Conservation (phyloP, 1,139 yeast genomes). For the Yamadazyma taylorii region DNA sequence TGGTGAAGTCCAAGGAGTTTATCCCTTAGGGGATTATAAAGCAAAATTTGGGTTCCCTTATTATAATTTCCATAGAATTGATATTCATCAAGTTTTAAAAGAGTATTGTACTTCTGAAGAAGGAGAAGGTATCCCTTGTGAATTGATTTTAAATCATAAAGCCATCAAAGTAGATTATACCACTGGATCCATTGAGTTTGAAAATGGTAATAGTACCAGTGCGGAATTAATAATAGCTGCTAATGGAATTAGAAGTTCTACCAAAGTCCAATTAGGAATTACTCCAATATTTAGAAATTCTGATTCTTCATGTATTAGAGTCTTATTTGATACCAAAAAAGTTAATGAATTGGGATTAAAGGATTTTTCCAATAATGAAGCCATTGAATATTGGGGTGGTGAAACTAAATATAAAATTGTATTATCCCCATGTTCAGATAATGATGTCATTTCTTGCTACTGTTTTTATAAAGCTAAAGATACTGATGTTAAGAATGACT, state of each 20-base stretch:
- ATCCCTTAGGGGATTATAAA: slow-evolving; percentile 24
- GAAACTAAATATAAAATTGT: slow-evolving; percentile 25
- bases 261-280: slow-evolving; percentile 21
- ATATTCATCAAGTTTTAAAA: slow-evolving; percentile 23
- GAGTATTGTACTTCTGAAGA: slow-evolving; percentile 16
- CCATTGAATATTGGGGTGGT: slow-evolving; percentile 32
- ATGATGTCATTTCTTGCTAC: slow-evolving; percentile 26
- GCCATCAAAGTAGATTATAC: slow-evolving; percentile 24
- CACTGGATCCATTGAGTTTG: slow-evolving; percentile 20
- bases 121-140: slow-evolving; percentile 21
- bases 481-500: slow-evolving; percentile 18
- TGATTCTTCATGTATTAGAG: slow-evolving; percentile 18
- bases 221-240: slow-evolving; percentile 39
- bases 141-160: slow-evolving; percentile 20
- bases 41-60: slow-evolving; percentile 22
- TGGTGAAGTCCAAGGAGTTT: slow-evolving; percentile 17
- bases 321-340: slow-evolving; percentile 22
- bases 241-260: slow-evolving; percentile 34
- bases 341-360: slow-evolving; percentile 17
- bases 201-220: slow-evolving; percentile 20
- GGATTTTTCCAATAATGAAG: slow-evolving; percentile 21
- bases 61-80: slow-evolving; percentile 22
- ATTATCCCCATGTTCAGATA: slow-evolving; percentile 26
- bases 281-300: slow-evolving; percentile 21
- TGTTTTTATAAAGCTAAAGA: slow-evolving; percentile 20